A percentile compares a stretch with the other conserved stretches of the same genome.
Evolutionary conservation across 2,329 filamentous ascomycete species (phyloP).

Genomic region (Fusarium torulosum): DNA sequence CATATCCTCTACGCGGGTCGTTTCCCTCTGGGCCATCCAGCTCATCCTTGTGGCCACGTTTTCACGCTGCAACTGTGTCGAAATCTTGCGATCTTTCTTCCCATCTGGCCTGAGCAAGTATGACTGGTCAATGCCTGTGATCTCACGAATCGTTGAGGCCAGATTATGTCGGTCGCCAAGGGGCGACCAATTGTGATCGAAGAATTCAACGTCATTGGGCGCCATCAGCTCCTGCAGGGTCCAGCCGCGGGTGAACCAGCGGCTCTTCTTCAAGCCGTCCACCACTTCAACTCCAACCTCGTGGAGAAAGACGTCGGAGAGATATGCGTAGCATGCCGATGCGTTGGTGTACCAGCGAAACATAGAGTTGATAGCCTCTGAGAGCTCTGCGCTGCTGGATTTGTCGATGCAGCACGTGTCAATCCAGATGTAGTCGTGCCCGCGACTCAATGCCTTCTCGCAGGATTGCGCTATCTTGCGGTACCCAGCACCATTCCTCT

Average conservation of each 20-base stretch:
- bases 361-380: slow-evolving; percentile 47
- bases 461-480: slow-evolving; percentile 43
- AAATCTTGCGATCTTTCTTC: slow-evolving; percentile 37
- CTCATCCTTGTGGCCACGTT: slow-evolving; percentile 52
- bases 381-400: slow-evolving; percentile 45
- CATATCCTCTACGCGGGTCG: slow-evolving; percentile 49
- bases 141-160: slow-evolving; percentile 38
- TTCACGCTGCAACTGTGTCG: slow-evolving; percentile 40
- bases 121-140: slow-evolving; percentile 44
- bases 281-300: slow-evolving; percentile 26
- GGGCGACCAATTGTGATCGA: slow-evolving; percentile 42
- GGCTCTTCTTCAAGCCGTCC: slow-evolving; percentile 40
- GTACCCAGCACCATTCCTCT: slow-evolving; percentile 40
- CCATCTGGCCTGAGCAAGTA: slow-evolving; percentile 36
- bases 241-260: slow-evolving; percentile 47
- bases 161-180: slow-evolving; percentile 40
- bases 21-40: slow-evolving; percentile 52
- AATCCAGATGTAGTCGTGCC: slow-evolving; percentile 44
- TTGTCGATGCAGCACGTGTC: slow-evolving; percentile 50
- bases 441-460: slow-evolving; percentile 41
- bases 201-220: slow-evolving; percentile 46
- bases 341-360: slow-evolving; percentile 46
- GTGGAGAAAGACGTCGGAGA: slow-evolving; percentile 40
- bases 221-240: slow-evolving; percentile 47
- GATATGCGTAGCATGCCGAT: slow-evolving; percentile 41